Percentiles rank a stretch among this genome's conserved stretches.
Conservation (phyloP, 2,329 filamentous ascomycete species). For the Penicillium sp. region DNA sequence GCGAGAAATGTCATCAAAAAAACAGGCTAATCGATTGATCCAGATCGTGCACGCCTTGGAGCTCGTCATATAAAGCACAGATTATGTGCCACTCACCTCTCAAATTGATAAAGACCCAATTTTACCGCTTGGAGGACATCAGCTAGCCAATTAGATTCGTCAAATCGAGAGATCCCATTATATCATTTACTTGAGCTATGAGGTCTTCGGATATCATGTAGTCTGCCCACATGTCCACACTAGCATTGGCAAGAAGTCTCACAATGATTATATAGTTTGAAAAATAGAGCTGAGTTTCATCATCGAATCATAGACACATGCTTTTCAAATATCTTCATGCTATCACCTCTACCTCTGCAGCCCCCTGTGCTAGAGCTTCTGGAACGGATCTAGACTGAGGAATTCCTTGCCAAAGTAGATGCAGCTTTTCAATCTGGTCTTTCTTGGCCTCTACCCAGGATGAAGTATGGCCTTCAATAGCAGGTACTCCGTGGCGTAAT, state of each 20-base stretch:
- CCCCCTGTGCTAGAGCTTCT: slow-evolving; percentile 1
- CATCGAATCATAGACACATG: too few relatives aligned
- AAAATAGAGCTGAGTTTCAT: not conserved
- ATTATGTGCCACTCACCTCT: slow-evolving; percentile 11
- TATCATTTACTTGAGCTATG: not conserved
- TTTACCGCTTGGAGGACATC: not conserved
- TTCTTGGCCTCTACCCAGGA: slow-evolving; percentile 31
- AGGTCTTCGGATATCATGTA: not conserved
- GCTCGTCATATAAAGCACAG: slow-evolving; percentile 13
- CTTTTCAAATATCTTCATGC: not conserved
- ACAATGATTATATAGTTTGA: too few relatives aligned
- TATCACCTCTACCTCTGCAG: slow-evolving; percentile 3
- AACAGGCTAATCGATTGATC: slow-evolving; percentile 1
- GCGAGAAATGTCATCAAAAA: not conserved
- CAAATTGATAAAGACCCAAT: not conserved
- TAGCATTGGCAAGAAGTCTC: too few relatives aligned
- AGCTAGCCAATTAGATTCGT: not conserved
- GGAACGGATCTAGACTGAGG: not conserved
- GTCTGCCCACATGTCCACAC: not conserved
- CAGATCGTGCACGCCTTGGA: not conserved
- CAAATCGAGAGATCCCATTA: not conserved
- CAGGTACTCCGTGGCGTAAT: slow-evolving; percentile 14
- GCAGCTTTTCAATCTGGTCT: slow-evolving; percentile 22
- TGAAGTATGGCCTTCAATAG: slow-evolving; percentile 31
- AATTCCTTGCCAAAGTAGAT: slow-evolving; percentile 14